Conservation (phyloP, 129 eudicot species). For the Flaveria brownii region DNA sequence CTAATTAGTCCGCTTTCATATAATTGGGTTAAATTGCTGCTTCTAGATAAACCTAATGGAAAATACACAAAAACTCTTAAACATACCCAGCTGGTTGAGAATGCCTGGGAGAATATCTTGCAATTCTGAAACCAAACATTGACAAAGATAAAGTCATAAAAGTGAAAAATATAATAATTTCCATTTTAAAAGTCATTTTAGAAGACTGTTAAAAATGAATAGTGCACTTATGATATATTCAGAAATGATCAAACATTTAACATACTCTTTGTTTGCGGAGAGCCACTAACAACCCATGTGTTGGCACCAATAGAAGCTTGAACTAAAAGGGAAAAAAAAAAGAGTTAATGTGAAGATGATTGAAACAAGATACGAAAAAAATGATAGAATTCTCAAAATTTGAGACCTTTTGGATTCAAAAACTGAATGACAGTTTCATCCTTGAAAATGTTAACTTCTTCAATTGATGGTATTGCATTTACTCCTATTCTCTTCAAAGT, state of each 20-base stretch:
- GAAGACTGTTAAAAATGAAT: not conserved
- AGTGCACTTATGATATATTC: not conserved
- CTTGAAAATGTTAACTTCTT: slow-evolving; percentile 80
- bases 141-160: not conserved
- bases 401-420: slow-evolving; percentile 67
- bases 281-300: slow-evolving; percentile 91
- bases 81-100: slow-evolving; percentile 77
- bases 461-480: slow-evolving; percentile 71
- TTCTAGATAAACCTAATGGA: not conserved
- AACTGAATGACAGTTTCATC: slow-evolving; percentile 86
- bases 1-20: not conserved
- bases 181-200: not conserved
- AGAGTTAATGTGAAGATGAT: not conserved
- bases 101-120: slow-evolving; percentile 82
- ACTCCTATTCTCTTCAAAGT: slow-evolving; percentile 81
- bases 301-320: slow-evolving; percentile 93
- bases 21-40: not conserved
- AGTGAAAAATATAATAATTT: not conserved
- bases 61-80: not conserved
- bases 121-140: slow-evolving; percentile 44
- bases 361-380: not conserved
- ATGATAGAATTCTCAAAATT: not conserved
- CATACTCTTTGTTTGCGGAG: slow-evolving; percentile 91
- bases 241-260: not conserved
- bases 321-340: slow-evolving; percentile 42